Evolutionary conservation across 2,329 filamentous ascomycete genomes (phyloP).

Genomic region (Pseudogymnoascus sp.): DNA sequence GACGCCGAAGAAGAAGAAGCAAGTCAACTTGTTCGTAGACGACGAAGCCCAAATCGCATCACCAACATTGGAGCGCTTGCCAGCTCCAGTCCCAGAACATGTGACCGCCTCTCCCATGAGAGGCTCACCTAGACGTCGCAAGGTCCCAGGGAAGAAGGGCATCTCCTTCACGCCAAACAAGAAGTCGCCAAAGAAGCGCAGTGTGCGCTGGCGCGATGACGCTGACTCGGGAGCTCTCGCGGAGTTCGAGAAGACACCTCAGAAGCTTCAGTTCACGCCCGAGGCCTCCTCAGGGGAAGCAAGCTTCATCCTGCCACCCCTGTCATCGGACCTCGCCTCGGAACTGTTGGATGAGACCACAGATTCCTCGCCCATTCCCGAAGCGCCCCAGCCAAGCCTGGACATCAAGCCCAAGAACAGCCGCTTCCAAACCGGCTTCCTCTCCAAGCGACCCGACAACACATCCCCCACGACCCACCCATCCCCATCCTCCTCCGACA

Average conservation of each 20-base stretch:
- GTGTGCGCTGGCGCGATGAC: conserved; percentile 88
- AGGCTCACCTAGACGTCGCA: conserved; percentile 72
- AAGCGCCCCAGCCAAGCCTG: conserved; percentile 48
- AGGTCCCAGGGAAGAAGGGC: conserved; percentile 57
- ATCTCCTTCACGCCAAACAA: conserved; percentile 78
- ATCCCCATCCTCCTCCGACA: conserved; percentile 45
- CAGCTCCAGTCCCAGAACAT: conserved; percentile 33
- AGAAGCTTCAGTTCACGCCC: conserved; percentile 53
- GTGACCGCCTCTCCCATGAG: conserved; percentile 58
- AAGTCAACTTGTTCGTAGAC: conserved; percentile 27
- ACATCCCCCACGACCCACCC: conserved; percentile 50
- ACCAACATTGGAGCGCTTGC: conserved; percentile 23
- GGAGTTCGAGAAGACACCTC: conserved; percentile 86
- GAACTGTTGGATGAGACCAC: conserved; percentile 32
- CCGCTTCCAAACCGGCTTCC: conserved; percentile 82
- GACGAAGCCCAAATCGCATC: conserved; percentile 18
- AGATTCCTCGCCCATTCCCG: conserved; percentile 43
- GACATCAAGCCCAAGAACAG: conserved; percentile 57
- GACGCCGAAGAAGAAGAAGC: conserved; percentile 68
- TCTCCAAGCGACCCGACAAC: conserved; percentile 55
- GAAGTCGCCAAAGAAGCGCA: conserved; percentile 60
- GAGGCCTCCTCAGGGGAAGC: conserved; percentile 41
- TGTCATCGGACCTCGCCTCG: conserved; percentile 44
- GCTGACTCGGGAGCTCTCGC: conserved; percentile 76
- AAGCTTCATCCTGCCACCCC: conserved; percentile 34